Base-by-base conservation (phyloP, 1,284 basidiomycete species). In the Trichosporon faecale region DNA sequence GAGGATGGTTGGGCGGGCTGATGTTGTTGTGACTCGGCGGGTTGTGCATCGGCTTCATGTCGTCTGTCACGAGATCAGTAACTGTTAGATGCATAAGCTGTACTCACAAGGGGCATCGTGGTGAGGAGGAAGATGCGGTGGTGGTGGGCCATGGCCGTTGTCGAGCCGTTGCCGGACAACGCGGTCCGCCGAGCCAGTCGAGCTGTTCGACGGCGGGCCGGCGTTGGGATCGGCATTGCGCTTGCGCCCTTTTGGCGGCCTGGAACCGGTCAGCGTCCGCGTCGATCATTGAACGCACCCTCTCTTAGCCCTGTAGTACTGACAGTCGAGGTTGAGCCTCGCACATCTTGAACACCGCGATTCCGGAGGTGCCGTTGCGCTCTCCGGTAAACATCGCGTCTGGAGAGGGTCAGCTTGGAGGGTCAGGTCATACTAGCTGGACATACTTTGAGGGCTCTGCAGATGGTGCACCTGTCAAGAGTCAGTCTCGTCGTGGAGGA, bases 291-390 rank as follows among this genome's bases (percentile, higher is more conserved):
- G 29, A 11, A 61, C 57, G 29, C 29, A 61, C 57, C 57, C 57
- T 33, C 57, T 29, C 57, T 61, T 61, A 4, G 57, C 57, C 57
- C 57, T 31, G 57, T 61, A 61, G 57, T 61, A 61, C 57, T 61
- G 57, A 29, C 57, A 61, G 18, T 61, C 57, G 29, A 61, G 57
- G 27, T 61, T 61, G 3, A 61, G 57, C 31, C 57, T 61, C 18
- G 57, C 57, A 23, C 57, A 61, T n/a, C 57, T 29, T n/a, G 57
- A 61, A 31, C 57, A 61, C 27, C 57, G 57, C 18, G 57, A 61
- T 31, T 61, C 57, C 9, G 57, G 57, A 2, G 57, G 57, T 2
- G 57, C 57, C 1, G 16, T 61, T n/a, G 57, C 57, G 29, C 57
- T 61, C 18, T 61, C 57, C 4, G 57, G 57, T 9, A 61, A n/a